phyloP scores from a whole-genome alignment of 2,329 filamentous ascomycete genomes.

The Metarhizium sp. region DNA sequence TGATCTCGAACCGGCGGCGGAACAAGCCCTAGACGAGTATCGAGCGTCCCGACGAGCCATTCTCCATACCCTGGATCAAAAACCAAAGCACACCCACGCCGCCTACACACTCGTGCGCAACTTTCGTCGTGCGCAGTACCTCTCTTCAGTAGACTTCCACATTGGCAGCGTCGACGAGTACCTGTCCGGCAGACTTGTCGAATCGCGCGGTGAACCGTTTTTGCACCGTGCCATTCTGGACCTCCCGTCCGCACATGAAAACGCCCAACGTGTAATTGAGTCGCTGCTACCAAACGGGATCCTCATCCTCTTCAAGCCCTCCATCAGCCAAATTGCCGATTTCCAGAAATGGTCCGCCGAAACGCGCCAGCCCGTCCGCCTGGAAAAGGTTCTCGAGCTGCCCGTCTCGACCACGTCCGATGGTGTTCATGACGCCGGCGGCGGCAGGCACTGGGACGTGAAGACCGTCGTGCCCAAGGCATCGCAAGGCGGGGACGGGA shows the following conservation, averaged over 20 bases:
- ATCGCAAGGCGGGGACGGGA: constrained; percentile 10
- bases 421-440: constrained; percentile 35
- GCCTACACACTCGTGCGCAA: constrained; percentile 56
- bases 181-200: constrained; percentile 41
- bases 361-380: constrained; percentile 40
- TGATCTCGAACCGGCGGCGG: constrained; percentile 18
- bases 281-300: constrained; percentile 55
- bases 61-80: constrained; percentile 66
- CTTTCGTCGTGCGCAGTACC: constrained; percentile 63
- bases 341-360: constrained; percentile 41
- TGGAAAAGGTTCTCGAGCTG: constrained; percentile 53
- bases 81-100: constrained; percentile 49
- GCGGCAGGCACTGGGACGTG: constrained; percentile 56
- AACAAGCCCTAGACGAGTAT: constrained; percentile 33
- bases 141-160: constrained; percentile 64
- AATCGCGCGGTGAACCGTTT: constrained; percentile 43
- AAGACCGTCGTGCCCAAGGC: constrained; percentile 31
- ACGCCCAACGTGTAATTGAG: constrained; percentile 35
- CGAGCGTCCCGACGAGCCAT: constrained; percentile 50
- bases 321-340: constrained; percentile 66
- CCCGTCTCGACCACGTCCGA: constrained; percentile 28
- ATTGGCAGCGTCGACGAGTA: constrained; percentile 56
- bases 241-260: constrained; percentile 52
- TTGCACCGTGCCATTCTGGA: constrained; percentile 66
- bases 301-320: constrained; percentile 65